Base-by-base conservation (phyloP, 2,329 filamentous ascomycete genomes). In the Pyricularia sp. region DNA sequence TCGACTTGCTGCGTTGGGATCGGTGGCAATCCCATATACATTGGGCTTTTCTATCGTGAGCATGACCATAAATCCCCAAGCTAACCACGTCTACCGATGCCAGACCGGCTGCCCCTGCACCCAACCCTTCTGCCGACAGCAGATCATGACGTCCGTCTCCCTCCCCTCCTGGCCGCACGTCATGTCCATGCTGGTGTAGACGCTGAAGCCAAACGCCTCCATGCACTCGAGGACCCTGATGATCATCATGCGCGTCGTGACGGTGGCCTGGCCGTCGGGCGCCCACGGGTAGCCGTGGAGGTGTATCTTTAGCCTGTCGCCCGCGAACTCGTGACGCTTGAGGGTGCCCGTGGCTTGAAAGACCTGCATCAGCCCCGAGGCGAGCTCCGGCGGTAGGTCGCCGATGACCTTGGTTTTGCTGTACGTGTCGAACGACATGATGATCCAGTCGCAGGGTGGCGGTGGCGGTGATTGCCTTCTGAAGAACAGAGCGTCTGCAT, bases 131-230 rank as follows among this genome's bases (percentile, higher is more conserved):
- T 70, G 67, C 63, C 69, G 65, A 28, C 67, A 68, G 36, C 69
- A 68, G 26, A 72, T 68, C 55, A 72, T 25, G 67, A 72, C 70
- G 50, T 72, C 71, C 55, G 69, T 66, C 63, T 71, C 68, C 6
- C 42, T 12, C 12, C 69, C 69, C 50, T 70, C 68, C n/a, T 66
- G 17, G 33, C 23, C 68, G 79, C 77, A 28, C 5, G 14, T 31
- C 36, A 67, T 67, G 69, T 79, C 77, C 31, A 81, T 73, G 69
- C 78, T 78, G 1, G 77, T 77, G 73, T 80, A 80, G 17, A 80
- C 73, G 65, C 75, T 77, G 75, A 78, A 81, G 1, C 79, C 79
- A 66, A 77, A 73, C 4, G 71, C 71, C 69, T 80, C 79, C 30
- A 80, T 71, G 17, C 70, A 70, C 64, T 77, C 77, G 69, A 80